Percentiles rank a stretch among this genome's conserved stretches.
These are phyloP conservation scores for Stenocarpella maydis DNA, from an alignment of 2,329 filamentous ascomycete species.

Conservation along the genomic window DNA sequence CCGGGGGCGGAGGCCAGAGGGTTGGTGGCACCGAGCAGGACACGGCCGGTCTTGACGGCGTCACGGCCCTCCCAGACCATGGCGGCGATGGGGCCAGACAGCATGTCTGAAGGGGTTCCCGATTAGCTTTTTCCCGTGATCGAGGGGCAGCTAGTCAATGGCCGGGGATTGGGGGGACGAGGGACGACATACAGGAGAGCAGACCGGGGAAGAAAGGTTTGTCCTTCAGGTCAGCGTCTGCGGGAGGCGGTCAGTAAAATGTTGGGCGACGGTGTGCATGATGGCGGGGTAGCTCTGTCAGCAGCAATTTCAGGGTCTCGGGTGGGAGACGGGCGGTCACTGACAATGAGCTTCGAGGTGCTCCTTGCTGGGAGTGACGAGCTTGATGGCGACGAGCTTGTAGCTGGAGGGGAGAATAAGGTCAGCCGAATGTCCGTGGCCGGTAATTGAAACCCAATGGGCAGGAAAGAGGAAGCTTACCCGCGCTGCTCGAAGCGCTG, in stretches of 20 bases:
- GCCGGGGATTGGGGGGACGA: background rate
- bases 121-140: conserved; percentile 34
- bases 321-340: conserved; percentile 42
- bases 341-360: conserved; percentile 97
- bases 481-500: conserved; percentile 96
- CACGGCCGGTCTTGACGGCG: conserved; percentile 96
- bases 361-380: conserved; percentile 85
- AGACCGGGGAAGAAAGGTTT: conserved; percentile 99
- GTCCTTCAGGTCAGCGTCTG: conserved; percentile 83
- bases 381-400: conserved; percentile 99
- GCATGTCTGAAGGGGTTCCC: conserved; percentile 76
- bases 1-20: conserved; percentile 91
- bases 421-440: conserved; percentile 3
- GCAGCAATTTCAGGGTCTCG: conserved; percentile 12
- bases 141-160: background rate
- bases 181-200: conserved; percentile 76
- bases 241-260: conserved; percentile 42
- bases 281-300: conserved; percentile 34
- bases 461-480: conserved; percentile 56
- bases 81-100: conserved; percentile 94
- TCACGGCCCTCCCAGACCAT: conserved; percentile 99
- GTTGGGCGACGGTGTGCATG: conserved; percentile 6
- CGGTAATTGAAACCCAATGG: conserved; percentile 9
- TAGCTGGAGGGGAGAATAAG: conserved; percentile 64
- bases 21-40: conserved; percentile 98